Evolutionary conservation across 192 early-diverging fungal species (phyloP), one percentile per base, ranked within the genome.

Genomic region (Backusella circina): DNA sequence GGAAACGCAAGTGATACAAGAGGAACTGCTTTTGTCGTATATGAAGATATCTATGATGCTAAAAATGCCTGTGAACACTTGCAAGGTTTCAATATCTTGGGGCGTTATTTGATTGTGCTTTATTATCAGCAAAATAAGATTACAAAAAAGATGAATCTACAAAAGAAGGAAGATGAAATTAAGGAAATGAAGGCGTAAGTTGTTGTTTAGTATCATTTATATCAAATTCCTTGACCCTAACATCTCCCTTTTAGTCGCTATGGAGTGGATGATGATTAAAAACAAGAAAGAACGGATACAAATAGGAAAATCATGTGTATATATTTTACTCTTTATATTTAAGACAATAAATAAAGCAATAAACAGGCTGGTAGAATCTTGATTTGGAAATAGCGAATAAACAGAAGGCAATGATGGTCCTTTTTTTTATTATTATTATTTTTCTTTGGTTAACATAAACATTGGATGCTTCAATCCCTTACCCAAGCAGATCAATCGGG

Each of bases 41-140:
- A 97, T 75, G 97, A 99, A 76, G 98, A 99, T 75, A 97, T 99
- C 7, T 96, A 94, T 78, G 98, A 99, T 74, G 95, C 96, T 33
- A 99, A 99, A 83, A 92, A 93, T 18, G 98, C 98, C 0, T 97
- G 95, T 79, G 96, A 98, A 70, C 96, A 98, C 80, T 79, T 99
- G 18, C 92, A 92, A 61, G 98, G 98, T 50, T 99, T 97, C 83
- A 99, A 99, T 79, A 92, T 99, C 37, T 90, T 95, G 86, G 94
- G 95, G 0, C 86, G 98, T 75, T 99, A 99, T 76, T 77, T 99
- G 79, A 95, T 99, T 54, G 95, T 99, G 4, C 83, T 97, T 33
- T 99, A 98, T 74, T 95, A 95, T 82, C 91, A 93, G 73, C 84
- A 93, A 18, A 91, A 90, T 72, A 94, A 96, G 79, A 86, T 90